phyloP scores from a whole-genome alignment of 441 rosid species.

The Corymbia calophylla region DNA sequence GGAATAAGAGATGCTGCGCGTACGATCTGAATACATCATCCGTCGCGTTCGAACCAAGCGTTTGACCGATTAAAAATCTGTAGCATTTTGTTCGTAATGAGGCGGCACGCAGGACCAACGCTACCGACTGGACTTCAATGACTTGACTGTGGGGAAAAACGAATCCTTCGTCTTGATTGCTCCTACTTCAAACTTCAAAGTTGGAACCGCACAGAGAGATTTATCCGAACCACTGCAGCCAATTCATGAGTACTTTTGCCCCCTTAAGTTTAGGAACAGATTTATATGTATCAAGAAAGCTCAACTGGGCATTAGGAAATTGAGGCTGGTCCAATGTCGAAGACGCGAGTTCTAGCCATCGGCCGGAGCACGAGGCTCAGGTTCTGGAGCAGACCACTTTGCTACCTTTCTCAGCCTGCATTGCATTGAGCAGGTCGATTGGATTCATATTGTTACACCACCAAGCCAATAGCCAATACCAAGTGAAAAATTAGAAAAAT shows the following conservation, averaged over 20 bases:
- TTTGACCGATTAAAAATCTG: too few relatives aligned
- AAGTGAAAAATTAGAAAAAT: not conserved
- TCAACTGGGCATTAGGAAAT: too few relatives aligned
- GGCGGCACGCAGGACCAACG: not conserved
- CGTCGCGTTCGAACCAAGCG: accelerated
- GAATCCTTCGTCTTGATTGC: not conserved
- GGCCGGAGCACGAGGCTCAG: too few relatives aligned
- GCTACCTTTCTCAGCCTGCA: not conserved
- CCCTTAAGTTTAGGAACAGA: too few relatives aligned
- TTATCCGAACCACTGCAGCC: too few relatives aligned
- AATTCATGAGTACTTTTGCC: too few relatives aligned
- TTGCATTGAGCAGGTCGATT: not conserved
- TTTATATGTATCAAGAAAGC: too few relatives aligned
- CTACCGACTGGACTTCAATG: not conserved
- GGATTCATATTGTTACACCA: not conserved
- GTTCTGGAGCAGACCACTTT: not conserved
- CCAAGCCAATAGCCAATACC: not conserved
- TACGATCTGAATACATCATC: not conserved
- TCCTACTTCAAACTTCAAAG: not conserved
- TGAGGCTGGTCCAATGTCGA: too few relatives aligned
- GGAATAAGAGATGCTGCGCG: not conserved
- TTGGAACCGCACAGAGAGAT: not conserved
- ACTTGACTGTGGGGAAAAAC: not conserved
- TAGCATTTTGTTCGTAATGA: not conserved
- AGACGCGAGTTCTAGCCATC: too few relatives aligned